Evolutionary conservation across 1,139 yeast genomes (phyloP).

Genomic region (Blastobotrys persicus): DNA sequence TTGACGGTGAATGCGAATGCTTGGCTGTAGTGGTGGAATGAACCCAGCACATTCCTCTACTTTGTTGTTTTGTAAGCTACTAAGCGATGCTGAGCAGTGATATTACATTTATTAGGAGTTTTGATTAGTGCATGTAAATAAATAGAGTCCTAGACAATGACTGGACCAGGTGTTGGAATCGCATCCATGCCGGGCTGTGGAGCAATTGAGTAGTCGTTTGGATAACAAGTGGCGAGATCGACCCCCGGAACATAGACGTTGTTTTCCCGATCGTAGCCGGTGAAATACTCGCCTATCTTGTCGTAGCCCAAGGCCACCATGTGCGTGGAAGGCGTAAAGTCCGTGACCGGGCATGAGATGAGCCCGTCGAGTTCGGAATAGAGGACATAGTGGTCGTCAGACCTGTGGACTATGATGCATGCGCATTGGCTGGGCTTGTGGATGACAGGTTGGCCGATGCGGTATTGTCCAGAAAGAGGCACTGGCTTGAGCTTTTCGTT

Average conservation of each 20-base stretch:
- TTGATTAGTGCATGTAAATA: too few relatives aligned
- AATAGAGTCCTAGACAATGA: slow-evolving; percentile 2
- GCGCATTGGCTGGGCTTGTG: slow-evolving; percentile 1
- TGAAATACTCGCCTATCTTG: slow-evolving; percentile 10
- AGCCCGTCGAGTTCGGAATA: slow-evolving; percentile 9
- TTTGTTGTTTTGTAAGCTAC: slow-evolving; percentile 9
- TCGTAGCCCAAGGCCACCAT: slow-evolving; percentile 7
- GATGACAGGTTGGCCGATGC: slow-evolving; percentile 9
- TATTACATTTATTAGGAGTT: too few relatives aligned
- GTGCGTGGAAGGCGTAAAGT: slow-evolving; percentile 2
- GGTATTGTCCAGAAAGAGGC: neutral
- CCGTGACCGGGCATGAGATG: neutral
- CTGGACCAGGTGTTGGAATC: neutral
- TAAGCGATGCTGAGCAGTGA: too few relatives aligned
- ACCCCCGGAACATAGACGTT: slow-evolving; percentile 5
- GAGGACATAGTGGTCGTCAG: slow-evolving; percentile 1
- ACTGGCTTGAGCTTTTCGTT: neutral
- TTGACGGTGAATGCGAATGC: too few relatives aligned
- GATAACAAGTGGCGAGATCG: slow-evolving; percentile 4
- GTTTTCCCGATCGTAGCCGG: slow-evolving; percentile 4
- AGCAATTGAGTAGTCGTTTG: slow-evolving; percentile 2
- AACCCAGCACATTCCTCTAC: too few relatives aligned
- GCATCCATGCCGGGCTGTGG: too few relatives aligned
- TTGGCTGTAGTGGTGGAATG: too few relatives aligned
- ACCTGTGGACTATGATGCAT: slow-evolving; percentile 6